Base-by-base conservation (phyloP, 2,329 filamentous ascomycete species). In the Calonectria fujianensis region DNA sequence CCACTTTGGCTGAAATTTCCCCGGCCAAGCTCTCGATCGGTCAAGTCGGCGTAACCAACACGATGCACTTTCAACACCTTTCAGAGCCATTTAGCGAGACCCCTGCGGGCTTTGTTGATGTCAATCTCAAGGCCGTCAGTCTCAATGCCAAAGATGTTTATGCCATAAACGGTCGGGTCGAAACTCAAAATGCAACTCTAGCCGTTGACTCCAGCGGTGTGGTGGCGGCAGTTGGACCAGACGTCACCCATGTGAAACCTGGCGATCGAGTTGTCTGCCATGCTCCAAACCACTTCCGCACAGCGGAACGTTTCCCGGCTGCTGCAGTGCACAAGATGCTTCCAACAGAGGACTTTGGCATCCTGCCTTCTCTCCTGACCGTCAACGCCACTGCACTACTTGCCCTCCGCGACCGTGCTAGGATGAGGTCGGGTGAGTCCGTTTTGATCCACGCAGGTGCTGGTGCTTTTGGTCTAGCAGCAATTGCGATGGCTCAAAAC, bases 91-190 rank as follows among this genome's bases (percentile, higher is more conserved):
- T 27, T 8, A 41, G 20, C 14, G 14, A 39, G 16, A 37, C 18
- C 4, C 57, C 57, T 16, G 14, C 35, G 31, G 57, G 57, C 5
- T 63, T 63, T 20, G 57, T 63, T 13, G 57, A 63, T 41, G 35
- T 63, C 14, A 7, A 63, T n/a, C 37, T 63, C 14, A 63, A 63
- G 37, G 57, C 57, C 9, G 57, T 63, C 37, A 63, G 57, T 29
- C 57, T 63, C 18, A 63, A 63, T 20, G 57, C 57, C 35, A 63
- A 63, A 8, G 57, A 63, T 29, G 57, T 63, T 9, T 63, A 63
- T 18, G 57, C 57, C 16, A 39, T 63, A 5, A 63, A 63, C 13
- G 57, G 57, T 10, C 57, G 57, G 10, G 57, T 63, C 7, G 57
- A 63, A 18, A 63, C 57, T 18, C 57, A 63, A 41, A 63, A 63